Percentiles rank a stretch among this genome's conserved stretches.
These are phyloP conservation scores for Ocimum tenuiflorum DNA, from an alignment of 257 asterid species.

Conservation along the genomic window DNA sequence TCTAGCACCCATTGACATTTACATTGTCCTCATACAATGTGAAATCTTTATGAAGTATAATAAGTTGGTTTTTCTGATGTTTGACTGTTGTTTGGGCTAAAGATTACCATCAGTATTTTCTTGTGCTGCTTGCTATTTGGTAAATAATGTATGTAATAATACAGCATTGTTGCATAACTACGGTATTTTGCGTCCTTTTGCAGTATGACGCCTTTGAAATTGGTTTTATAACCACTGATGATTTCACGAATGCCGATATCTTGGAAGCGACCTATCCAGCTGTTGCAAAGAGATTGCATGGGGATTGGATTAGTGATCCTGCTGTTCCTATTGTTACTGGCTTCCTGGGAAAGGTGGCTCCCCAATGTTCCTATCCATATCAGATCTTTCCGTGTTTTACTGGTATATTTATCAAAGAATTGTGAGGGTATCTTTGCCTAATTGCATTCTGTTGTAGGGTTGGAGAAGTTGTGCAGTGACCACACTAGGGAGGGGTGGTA, in stretches of 20 bases:
- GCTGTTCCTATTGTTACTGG: conserved; percentile 91
- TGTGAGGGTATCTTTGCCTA: conserved; percentile 6
- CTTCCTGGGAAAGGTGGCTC: conserved; percentile 78
- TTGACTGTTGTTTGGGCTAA: not conserved
- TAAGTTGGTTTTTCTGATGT: not conserved
- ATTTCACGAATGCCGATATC: conserved; percentile 85
- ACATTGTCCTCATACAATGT: not conserved
- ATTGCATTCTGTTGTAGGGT: conserved; percentile 39
- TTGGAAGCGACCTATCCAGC: conserved; percentile 94
- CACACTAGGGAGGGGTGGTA: conserved; percentile 89
- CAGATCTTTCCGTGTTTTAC: not conserved
- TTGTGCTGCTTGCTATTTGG: not conserved
- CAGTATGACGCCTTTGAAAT: conserved; percentile 93
- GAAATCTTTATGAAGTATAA: not conserved
- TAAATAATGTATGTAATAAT: not conserved
- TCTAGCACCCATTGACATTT: not conserved
- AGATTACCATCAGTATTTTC: not conserved
- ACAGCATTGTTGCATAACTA: not conserved
- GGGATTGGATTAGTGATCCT: conserved; percentile 72
- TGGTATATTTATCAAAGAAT: not conserved
- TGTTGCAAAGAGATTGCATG: conserved; percentile 68
- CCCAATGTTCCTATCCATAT: conserved; percentile 3
- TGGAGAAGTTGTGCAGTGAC: conserved; percentile 79
- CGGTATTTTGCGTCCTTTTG: conserved; percentile 19
- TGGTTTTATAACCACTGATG: conserved; percentile 85